Evolutionary conservation across 2,329 filamentous ascomycete species (phyloP).

Genomic region (Conoideocrella luteorostrata): DNA sequence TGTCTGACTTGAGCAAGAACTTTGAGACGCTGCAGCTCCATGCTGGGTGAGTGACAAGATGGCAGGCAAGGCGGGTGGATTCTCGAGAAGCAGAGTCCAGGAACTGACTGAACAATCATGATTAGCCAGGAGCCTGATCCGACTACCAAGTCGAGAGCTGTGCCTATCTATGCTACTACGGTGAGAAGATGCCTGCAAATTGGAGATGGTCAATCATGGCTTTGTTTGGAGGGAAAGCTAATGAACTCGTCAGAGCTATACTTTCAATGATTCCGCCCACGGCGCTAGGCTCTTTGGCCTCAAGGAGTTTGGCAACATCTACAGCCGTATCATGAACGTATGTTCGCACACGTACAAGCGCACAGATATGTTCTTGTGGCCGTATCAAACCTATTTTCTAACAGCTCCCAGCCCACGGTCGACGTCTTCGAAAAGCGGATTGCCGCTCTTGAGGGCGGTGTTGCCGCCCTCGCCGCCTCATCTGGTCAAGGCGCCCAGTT

Average conservation of each 20-base stretch:
- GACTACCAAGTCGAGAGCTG: constrained; percentile 77
- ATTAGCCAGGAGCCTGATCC: constrained; percentile 71
- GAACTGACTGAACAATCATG: not conserved
- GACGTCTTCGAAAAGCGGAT: constrained; percentile 96
- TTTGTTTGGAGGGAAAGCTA: not conserved
- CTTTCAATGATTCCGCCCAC: constrained; percentile 94
- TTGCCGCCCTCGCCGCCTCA: constrained; percentile 74
- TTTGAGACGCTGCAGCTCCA: constrained; percentile 86
- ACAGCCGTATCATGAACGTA: constrained; percentile 93
- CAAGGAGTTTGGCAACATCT: constrained; percentile 96
- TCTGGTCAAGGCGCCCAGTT: constrained; percentile 92
- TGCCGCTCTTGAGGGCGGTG: constrained; percentile 89
- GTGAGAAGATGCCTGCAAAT: constrained; percentile 31
- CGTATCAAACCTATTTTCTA: no score
- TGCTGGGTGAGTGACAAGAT: constrained; percentile 55
- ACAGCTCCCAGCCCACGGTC: constrained; percentile 70
- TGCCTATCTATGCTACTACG: constrained; percentile 94
- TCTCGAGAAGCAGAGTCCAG: not conserved
- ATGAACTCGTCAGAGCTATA: constrained; percentile 57
- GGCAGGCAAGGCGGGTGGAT: not conserved
- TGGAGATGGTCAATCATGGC: no score
- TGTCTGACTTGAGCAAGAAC: constrained; percentile 46
- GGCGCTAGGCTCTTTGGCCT: constrained; percentile 92
- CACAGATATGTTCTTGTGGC: no score
- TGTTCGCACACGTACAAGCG: constrained; percentile 21